phyloP scores from a whole-genome alignment of 106 monocot genomes.

The Alisma plantagoaquatica region DNA sequence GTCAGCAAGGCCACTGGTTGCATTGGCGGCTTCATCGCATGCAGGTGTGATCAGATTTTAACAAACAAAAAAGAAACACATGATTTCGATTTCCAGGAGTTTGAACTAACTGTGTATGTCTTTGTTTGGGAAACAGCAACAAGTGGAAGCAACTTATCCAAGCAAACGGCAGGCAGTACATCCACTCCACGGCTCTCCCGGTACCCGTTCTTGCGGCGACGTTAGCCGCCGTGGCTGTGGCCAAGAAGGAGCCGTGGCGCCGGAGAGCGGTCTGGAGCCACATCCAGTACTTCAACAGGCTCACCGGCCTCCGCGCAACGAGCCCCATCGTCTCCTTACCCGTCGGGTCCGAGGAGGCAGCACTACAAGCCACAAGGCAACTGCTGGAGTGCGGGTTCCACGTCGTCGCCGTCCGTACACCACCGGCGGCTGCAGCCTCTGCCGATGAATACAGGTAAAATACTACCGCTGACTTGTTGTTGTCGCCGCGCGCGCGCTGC shows the following conservation, averaged over 20 bases:
- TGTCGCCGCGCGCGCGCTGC: too few relatives aligned
- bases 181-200: constrained; percentile 2
- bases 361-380: not conserved
- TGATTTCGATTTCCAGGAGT: too few relatives aligned
- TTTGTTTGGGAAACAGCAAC: too few relatives aligned
- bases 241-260: constrained; percentile 8
- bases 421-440: too few relatives aligned
- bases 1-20: constrained; percentile 5
- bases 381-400: constrained; percentile 6
- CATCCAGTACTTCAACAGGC: not conserved
- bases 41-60: not conserved
- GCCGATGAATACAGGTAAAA: too few relatives aligned
- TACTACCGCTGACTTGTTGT: too few relatives aligned
- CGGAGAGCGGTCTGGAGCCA: constrained; percentile 2
- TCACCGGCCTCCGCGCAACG: not conserved
- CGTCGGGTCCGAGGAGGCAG: not conserved
- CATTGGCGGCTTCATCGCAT: not conserved
- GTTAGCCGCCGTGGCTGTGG: constrained; percentile 2
- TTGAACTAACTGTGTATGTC: too few relatives aligned
- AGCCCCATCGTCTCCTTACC: not conserved
- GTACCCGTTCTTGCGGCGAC: not conserved
- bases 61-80: not conserved
- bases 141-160: not conserved
- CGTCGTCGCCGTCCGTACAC: not conserved
- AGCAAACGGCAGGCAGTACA: not conserved